These are phyloP conservation scores for Meyerozyma elateridarum DNA, from an alignment of 1,139 yeast species.

Conservation along the genomic window DNA sequence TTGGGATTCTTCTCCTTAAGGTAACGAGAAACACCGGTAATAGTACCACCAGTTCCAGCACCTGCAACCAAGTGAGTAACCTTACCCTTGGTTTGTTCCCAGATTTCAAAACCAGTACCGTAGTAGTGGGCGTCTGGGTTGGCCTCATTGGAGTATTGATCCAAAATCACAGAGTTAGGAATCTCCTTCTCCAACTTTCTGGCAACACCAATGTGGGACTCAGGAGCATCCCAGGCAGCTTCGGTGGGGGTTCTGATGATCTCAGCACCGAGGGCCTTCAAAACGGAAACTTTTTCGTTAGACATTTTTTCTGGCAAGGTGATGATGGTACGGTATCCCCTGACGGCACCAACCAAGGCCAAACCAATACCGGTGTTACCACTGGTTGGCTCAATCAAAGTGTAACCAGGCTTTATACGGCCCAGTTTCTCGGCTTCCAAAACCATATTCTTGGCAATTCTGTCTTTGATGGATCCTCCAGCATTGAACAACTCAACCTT, in stretches of 20 bases:
- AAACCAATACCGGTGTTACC: slow-evolving; percentile 90
- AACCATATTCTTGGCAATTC: slow-evolving; percentile 65
- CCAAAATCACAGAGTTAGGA: slow-evolving; percentile 80
- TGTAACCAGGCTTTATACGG: slow-evolving; percentile 77
- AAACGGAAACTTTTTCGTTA: slow-evolving; percentile 82
- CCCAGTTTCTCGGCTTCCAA: slow-evolving; percentile 81
- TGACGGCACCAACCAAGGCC: slow-evolving; percentile 82
- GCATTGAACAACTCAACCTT: slow-evolving; percentile 66
- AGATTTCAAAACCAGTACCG: slow-evolving; percentile 84
- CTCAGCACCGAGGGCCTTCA: slow-evolving; percentile 88
- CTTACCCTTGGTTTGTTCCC: slow-evolving; percentile 74
- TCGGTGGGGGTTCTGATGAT: slow-evolving; percentile 90
- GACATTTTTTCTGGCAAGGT: slow-evolving; percentile 93
- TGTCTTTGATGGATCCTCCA: slow-evolving; percentile 68
- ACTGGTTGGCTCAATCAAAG: slow-evolving; percentile 85
- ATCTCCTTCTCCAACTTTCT: slow-evolving; percentile 76
- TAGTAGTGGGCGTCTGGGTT: slow-evolving; percentile 82
- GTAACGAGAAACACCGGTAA: slow-evolving; percentile 72
- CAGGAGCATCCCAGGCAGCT: slow-evolving; percentile 93
- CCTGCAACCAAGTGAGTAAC: slow-evolving; percentile 80
- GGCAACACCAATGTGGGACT: slow-evolving; percentile 88
- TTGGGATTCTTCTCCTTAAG: slow-evolving; percentile 67
- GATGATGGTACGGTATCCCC: slow-evolving; percentile 83
- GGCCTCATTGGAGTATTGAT: slow-evolving; percentile 74
- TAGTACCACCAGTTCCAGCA: slow-evolving; percentile 89